A percentile compares a stretch with the other conserved stretches of the same genome.
Evolutionary conservation across 345 rosid genomes (phyloP).

Genomic region (Rhizophora apiculata): DNA sequence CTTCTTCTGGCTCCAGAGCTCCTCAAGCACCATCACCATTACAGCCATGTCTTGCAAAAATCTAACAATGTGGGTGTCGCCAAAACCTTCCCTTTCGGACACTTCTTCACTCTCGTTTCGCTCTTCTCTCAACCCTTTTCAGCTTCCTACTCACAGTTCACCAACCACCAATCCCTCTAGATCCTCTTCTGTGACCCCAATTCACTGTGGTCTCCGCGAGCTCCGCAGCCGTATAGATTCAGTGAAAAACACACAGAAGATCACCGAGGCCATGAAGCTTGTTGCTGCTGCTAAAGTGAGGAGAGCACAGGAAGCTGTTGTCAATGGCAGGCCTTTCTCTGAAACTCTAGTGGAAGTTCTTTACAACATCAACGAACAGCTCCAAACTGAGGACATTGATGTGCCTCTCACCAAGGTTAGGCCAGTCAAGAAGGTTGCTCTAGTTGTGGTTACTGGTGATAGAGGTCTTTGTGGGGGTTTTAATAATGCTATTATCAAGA

Average conservation of each 20-base stretch:
- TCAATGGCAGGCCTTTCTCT: constrained; percentile 83
- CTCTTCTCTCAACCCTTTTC: constrained; percentile 59
- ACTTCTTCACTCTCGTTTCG: constrained; percentile 68
- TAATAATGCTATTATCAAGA: constrained; percentile 69
- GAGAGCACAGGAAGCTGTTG: constrained; percentile 96
- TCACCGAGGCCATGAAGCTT: constrained; percentile 98
- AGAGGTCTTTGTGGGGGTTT: constrained; percentile 88
- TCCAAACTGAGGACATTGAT: constrained; percentile 80
- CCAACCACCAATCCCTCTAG: constrained; percentile 36
- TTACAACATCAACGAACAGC: constrained; percentile 92
- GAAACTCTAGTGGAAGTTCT: constrained; percentile 90
- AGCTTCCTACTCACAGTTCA: constrained; percentile 44
- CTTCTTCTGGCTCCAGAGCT: constrained; percentile 56
- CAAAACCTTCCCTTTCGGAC: constrained; percentile 74
- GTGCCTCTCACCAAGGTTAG: constrained; percentile 73
- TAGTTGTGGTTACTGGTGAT: constrained; percentile 88
- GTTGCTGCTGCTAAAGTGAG: constrained; percentile 97
- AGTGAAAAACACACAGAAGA: constrained; percentile 89
- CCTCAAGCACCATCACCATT: constrained; percentile 17
- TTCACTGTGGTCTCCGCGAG: constrained; percentile 82
- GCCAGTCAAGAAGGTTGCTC: constrained; percentile 94
- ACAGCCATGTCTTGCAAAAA: constrained; percentile 72
- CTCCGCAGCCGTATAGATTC: constrained; percentile 72
- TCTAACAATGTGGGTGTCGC: constrained; percentile 73
- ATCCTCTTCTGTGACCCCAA: constrained; percentile 46